Conservation (phyloP, 306 rosid genomes). For the Malus orientalis region DNA sequence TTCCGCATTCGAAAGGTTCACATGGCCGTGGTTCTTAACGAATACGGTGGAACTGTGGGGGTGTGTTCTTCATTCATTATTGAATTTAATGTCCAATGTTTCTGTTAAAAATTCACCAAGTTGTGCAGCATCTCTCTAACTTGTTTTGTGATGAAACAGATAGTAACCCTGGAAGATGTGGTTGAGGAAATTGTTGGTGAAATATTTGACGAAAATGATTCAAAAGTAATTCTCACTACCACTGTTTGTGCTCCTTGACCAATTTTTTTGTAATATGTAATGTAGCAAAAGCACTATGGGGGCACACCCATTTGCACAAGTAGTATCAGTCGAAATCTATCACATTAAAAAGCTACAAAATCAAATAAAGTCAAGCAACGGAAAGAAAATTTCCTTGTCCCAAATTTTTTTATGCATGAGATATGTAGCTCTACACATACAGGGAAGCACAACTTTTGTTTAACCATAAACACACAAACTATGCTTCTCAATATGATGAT, state of each 20-base stretch:
- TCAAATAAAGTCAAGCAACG: neutral
- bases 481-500: neutral
- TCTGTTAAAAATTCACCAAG: neutral
- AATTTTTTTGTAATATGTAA: neutral
- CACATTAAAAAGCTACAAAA: neutral
- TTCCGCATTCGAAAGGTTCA: slow-evolving; percentile 96
- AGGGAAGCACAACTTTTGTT: neutral
- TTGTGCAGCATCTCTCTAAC: neutral
- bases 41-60: slow-evolving; percentile 99
- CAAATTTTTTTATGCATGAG: neutral
- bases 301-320: neutral
- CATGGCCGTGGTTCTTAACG: slow-evolving; percentile 98
- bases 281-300: neutral
- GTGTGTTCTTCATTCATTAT: slow-evolving; percentile 40
- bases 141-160: slow-evolving; percentile 33
- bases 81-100: neutral
- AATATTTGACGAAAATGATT: slow-evolving; percentile 96
- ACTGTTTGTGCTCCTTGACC: neutral
- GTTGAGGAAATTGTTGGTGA: slow-evolving; percentile 99
- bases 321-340: neutral
- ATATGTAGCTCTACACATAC: neutral
- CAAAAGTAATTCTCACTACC: slow-evolving; percentile 55
- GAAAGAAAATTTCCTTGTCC: neutral
- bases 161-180: slow-evolving; percentile 89
- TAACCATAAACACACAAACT: neutral